Percentiles rank a stretch among this genome's conserved stretches.
phyloP scores from a whole-genome alignment of 331 rosid genomes.

The Rosa hybrid region DNA sequence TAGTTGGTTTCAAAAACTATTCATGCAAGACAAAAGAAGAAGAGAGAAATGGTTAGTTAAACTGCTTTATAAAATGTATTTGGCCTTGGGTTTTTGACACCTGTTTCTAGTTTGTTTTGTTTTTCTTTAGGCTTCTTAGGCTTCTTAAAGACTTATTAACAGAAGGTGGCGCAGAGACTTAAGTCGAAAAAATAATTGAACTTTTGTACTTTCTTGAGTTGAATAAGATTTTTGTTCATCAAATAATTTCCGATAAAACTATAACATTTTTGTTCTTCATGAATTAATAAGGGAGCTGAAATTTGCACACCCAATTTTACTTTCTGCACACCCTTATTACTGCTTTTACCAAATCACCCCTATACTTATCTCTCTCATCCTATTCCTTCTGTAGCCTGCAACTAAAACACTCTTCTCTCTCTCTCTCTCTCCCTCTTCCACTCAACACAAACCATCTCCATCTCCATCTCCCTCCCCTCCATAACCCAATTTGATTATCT shows the following conservation, averaged over 20 bases:
- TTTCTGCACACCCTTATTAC: too few species aligned
- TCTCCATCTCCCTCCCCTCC: too few species aligned
- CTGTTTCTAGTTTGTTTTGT: not conserved
- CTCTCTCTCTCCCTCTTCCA: too few species aligned
- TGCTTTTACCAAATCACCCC: too few species aligned
- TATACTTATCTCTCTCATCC: too few species aligned
- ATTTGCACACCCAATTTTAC: too few species aligned
- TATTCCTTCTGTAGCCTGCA: too few species aligned
- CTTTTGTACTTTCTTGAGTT: not conserved
- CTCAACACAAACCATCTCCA: too few species aligned
- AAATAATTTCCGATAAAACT: not conserved
- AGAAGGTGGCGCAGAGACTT: not conserved
- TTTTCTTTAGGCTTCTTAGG: not conserved
- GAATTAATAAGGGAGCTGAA: not conserved
- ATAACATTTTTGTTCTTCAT: not conserved
- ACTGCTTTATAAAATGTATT: conserved; percentile 31
- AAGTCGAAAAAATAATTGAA: not conserved
- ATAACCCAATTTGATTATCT: too few species aligned
- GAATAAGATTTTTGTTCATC: not conserved
- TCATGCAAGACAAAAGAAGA: not conserved
- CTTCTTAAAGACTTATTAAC: not conserved
- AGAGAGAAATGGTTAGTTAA: conserved; percentile 34
- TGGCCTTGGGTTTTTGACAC: conserved; percentile 4
- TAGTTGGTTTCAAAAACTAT: not conserved
- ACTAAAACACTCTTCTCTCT: too few species aligned